Conservation (phyloP, 768 basidiomycete species). For the Naganishia onofrii region DNA sequence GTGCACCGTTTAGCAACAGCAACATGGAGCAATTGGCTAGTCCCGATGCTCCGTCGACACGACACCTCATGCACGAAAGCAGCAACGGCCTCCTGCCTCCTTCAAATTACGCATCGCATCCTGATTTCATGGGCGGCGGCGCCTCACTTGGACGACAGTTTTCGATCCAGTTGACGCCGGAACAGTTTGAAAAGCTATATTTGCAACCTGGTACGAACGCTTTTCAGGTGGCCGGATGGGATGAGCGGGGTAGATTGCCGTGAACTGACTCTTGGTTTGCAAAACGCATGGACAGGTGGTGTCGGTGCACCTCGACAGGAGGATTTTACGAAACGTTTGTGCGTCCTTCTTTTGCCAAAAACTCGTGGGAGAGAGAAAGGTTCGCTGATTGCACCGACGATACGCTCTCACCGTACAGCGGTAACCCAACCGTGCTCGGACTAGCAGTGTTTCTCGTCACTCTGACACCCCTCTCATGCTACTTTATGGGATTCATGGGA, state of each 20-base stretch:
- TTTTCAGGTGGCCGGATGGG: not conserved
- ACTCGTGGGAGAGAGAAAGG: no score
- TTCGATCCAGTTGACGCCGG: constrained; percentile 37
- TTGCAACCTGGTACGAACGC: constrained; percentile 40
- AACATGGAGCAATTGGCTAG: not conserved
- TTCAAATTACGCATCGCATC: not conserved
- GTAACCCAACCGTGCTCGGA: constrained; percentile 39
- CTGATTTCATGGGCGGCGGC: constrained; percentile 33
- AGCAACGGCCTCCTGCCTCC: not conserved
- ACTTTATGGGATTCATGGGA: constrained; percentile 38
- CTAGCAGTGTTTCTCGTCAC: constrained; percentile 40
- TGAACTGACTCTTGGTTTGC: no score
- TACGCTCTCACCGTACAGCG: constrained; percentile 36
- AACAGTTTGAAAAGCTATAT: constrained; percentile 45
- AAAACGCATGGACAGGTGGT: constrained; percentile 31
- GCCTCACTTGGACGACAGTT: constrained; percentile 38
- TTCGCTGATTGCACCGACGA: no score
- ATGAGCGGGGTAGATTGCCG: no score
- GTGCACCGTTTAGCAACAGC: no score
- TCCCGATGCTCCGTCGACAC: constrained; percentile 8
- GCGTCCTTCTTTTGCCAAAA: not conserved
- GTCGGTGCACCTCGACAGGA: constrained; percentile 32
- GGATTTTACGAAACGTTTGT: constrained; percentile 37
- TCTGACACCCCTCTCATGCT: constrained; percentile 39
- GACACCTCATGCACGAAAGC: not conserved